A percentile compares a stretch with the other conserved stretches of the same genome.
Evolutionary conservation across 768 basidiomycete genomes (phyloP).

Genomic region (Tylopilus plumbeoviolaceoides): DNA sequence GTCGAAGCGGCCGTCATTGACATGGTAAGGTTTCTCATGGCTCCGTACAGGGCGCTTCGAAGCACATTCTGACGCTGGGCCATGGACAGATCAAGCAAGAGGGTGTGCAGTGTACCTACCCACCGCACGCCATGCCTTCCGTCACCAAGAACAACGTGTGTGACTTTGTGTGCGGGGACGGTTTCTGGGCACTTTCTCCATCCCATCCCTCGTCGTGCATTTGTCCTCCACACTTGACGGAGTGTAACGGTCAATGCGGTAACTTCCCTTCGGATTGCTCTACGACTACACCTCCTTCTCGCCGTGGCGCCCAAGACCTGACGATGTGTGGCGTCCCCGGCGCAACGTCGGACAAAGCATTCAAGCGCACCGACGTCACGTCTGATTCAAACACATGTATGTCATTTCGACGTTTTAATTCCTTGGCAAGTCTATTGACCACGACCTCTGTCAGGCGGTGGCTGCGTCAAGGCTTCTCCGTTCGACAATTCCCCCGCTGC

Average conservation of each 20-base stretch:
- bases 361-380: constrained; percentile 29
- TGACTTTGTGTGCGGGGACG: constrained; percentile 28
- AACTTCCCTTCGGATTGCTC: constrained; percentile 17
- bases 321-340: constrained; percentile 26
- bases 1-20: constrained; percentile 19
- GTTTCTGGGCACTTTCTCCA: constrained; percentile 22
- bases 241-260: constrained; percentile 32
- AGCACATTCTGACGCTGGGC: constrained; percentile 2
- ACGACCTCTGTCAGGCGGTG: constrained; percentile 28
- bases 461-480: constrained; percentile 27
- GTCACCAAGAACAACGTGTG: constrained; percentile 23
- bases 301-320: constrained; percentile 23
- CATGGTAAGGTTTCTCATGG: constrained; percentile 17
- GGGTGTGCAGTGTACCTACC: constrained; percentile 30
- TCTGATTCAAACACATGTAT: constrained; percentile 29
- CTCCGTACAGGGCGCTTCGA: no score
- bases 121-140: constrained; percentile 23
- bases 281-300: constrained; percentile 11
- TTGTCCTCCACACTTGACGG: constrained; percentile 23
- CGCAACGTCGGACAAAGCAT: constrained; percentile 16
- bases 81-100: constrained; percentile 21
- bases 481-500: constrained; percentile 9
- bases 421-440: not conserved
- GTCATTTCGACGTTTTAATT: constrained; percentile 7
- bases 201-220: constrained; percentile 22